phyloP scores from a whole-genome alignment of 305 asterid genomes.

The Plantago rigida region DNA sequence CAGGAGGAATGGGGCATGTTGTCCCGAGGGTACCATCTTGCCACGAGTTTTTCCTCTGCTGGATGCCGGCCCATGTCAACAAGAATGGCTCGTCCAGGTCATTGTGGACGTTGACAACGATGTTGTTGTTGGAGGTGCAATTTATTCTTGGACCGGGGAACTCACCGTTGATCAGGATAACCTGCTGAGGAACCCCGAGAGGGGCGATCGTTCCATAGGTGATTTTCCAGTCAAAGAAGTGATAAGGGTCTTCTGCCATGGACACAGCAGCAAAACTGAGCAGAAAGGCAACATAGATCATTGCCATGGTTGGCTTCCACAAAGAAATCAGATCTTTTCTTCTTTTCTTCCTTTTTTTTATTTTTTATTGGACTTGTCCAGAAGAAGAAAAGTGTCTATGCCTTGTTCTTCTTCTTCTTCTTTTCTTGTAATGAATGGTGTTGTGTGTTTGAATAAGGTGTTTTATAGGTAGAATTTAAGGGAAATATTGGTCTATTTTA shows the following conservation, averaged over 20 bases:
- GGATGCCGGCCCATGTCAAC: constrained; percentile 35
- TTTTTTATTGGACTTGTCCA: neutral
- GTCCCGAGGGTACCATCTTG: constrained; percentile 37
- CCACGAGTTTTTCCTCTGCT: constrained; percentile 39
- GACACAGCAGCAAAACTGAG: constrained; percentile 19
- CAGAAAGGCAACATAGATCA: constrained; percentile 16
- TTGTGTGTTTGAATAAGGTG: too few species aligned
- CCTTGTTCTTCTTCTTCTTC: constrained; percentile 15
- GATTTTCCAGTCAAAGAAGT: constrained; percentile 30
- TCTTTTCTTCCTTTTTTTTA: neutral
- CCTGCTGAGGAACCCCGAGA: constrained; percentile 33
- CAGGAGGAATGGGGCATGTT: constrained; percentile 35
- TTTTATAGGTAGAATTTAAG: too few species aligned
- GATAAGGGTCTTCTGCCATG: constrained; percentile 33
- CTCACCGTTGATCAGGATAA: constrained; percentile 33
- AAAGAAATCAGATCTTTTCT: neutral
- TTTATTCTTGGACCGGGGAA: constrained; percentile 38
- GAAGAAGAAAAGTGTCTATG: constrained; percentile 1
- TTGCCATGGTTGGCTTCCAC: constrained; percentile 17
- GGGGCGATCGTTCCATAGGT: constrained; percentile 35
- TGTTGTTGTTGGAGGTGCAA: constrained; percentile 37
- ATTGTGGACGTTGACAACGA: constrained; percentile 35
- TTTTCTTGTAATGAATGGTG: too few species aligned
- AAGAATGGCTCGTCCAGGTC: constrained; percentile 37
- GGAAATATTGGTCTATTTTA: neutral